Base-by-base conservation (phyloP, 257 asterid species). In the Rubia yunnanensis region DNA sequence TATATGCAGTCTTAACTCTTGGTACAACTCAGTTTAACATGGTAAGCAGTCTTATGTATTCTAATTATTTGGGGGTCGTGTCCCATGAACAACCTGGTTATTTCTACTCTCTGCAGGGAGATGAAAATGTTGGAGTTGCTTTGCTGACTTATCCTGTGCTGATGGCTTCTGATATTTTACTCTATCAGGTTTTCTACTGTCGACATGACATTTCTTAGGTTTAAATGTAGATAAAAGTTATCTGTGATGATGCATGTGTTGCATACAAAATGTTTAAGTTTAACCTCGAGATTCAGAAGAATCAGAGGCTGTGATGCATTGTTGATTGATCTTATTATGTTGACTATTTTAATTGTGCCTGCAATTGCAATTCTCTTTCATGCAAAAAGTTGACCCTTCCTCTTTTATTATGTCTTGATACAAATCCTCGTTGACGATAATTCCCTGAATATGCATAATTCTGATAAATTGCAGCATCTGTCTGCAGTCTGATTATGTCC, bases 141-240 rank as follows among this genome's bases (percentile, higher is more conserved):
- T 92, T 90, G 66, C 81, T 94, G 70, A 90, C 96, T 36, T 94
- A 90, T 80, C 97, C 99, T 49, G 96, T 88, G 72, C 82, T 94
- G 77, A 94, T 94, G 96, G 95, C 99, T 49, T 88, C 97, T 70
- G 99, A 90, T 79, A 94, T 94, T 73, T 96, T 94, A 70, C 84
- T 90, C 70, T 90, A 90, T 73, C 97, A 90, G 89, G 97, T 72
- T 74, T 66, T 56, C 66, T 32, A 31, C 52, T 44, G 52, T 17
- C 52, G 8, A 15, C 56, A 15, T 63, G 55, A 58, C 55, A 32
- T 26, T 14, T 65, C 39, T 20, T 66, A 17, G 23, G 26, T 26
- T 49, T 48, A 4, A 35, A 27, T 55, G 30, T 71, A 3, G 39
- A 32, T 66, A 23, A n/a, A 63, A 38, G 64, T 65, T 27, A 20